Percentiles rank a stretch among this genome's conserved stretches.
Evolutionary conservation across 1,284 basidiomycete genomes (phyloP).

Genomic region (Moesziomyces antarcticus): DNA sequence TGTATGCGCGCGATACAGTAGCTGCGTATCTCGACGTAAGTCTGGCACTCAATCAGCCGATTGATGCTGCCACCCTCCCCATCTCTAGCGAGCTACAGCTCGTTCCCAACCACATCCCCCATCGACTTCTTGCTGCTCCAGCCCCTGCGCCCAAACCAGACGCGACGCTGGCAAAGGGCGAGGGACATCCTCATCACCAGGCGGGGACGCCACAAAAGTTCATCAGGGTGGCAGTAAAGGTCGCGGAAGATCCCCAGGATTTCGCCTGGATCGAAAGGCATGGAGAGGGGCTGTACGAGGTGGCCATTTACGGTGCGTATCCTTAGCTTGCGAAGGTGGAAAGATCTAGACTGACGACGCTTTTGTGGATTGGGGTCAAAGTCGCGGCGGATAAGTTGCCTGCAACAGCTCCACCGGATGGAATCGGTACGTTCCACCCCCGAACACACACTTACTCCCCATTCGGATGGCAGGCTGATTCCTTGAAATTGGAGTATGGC

Average conservation of each 20-base stretch:
- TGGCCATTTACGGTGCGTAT: constrained; percentile 32
- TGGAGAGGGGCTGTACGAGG: constrained; percentile 52
- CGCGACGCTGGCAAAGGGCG: constrained; percentile 1
- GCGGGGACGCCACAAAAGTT: neutral
- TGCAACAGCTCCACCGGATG: constrained; percentile 38
- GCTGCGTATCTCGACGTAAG: constrained; percentile 28
- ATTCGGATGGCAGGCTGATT: neutral
- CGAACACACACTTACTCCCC: neutral
- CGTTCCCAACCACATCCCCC: constrained; percentile 32
- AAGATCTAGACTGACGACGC: no score
- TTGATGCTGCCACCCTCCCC: constrained; percentile 25
- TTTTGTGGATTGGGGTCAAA: neutral
- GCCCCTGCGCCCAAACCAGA: constrained; percentile 10
- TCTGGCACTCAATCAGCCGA: constrained; percentile 28
- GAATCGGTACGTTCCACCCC: constrained; percentile 28
- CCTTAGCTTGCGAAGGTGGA: no score
- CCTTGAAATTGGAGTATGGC: neutral
- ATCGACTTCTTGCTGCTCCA: constrained; percentile 14
- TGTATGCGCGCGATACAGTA: constrained; percentile 33
- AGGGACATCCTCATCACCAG: constrained; percentile 17
- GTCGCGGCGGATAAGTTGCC: constrained; percentile 45
- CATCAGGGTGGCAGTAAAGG: constrained; percentile 35
- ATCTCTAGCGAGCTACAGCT: constrained; percentile 27
- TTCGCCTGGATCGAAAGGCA: constrained; percentile 35
- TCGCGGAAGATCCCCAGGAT: constrained; percentile 48